Conservation (phyloP, 2,329 filamentous ascomycete genomes). For the Cladophialophora bantiana region DNA sequence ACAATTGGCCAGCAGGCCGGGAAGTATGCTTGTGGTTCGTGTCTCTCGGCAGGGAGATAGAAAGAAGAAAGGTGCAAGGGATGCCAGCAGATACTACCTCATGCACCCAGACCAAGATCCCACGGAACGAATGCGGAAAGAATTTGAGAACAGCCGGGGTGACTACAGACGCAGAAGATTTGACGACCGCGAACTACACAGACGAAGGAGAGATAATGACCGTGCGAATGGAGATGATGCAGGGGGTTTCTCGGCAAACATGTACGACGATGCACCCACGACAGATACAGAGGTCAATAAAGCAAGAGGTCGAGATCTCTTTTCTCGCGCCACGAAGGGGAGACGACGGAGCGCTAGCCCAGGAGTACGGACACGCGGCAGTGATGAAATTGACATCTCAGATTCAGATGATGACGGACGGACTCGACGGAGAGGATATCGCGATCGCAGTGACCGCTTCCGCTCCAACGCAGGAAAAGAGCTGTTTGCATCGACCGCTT, state of each 20-base stretch:
- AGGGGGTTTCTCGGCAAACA: slow-evolving; percentile 71
- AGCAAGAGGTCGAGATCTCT: slow-evolving; percentile 47
- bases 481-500: slow-evolving; percentile 62
- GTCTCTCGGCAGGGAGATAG: slow-evolving; percentile 76
- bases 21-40: slow-evolving; percentile 73
- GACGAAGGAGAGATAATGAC: slow-evolving; percentile 49
- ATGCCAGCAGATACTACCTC: slow-evolving; percentile 88
- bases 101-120: slow-evolving; percentile 89
- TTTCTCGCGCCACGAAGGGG: slow-evolving; percentile 46
- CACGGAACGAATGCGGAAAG: slow-evolving; percentile 70
- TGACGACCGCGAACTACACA: slow-evolving; percentile 63
- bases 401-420: slow-evolving; percentile 44
- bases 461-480: slow-evolving; percentile 58
- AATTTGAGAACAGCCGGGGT: slow-evolving; percentile 55
- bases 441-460: slow-evolving; percentile 52
- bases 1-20: slow-evolving; percentile 69
- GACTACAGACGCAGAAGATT: slow-evolving; percentile 63
- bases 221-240: slow-evolving; percentile 52
- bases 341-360: slow-evolving; percentile 69
- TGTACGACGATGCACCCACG: slow-evolving; percentile 76
- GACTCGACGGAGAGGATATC: slow-evolving; percentile 50
- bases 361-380: slow-evolving; percentile 54
- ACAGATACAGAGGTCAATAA: slow-evolving; percentile 42
- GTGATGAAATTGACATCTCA: slow-evolving; percentile 53
- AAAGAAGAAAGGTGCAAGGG: slow-evolving; percentile 79